Percentiles rank a stretch among this genome's conserved stretches.
phyloP scores from a whole-genome alignment of 2,329 filamentous ascomycete genomes.

The Pseudohalonectria lignicola region DNA sequence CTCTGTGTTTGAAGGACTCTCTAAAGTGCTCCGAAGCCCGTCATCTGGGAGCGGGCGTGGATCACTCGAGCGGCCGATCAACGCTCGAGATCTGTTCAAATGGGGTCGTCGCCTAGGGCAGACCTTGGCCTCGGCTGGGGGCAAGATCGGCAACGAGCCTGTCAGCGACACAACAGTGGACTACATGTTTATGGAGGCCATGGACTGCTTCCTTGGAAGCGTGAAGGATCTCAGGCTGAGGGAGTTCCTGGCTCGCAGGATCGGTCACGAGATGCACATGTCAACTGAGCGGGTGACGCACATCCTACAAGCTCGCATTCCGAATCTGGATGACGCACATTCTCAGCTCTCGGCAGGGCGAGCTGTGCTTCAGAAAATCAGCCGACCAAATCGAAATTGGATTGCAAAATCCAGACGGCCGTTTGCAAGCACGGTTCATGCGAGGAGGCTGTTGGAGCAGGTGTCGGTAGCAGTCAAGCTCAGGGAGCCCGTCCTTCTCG shows the following conservation, averaged over 20 bases:
- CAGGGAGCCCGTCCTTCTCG: conserved; percentile 81
- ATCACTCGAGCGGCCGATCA: conserved; percentile 34
- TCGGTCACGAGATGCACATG: conserved; percentile 81
- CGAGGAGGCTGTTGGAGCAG: conserved; percentile 76
- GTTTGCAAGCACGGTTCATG: conserved; percentile 84
- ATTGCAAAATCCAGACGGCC: conserved; percentile 45
- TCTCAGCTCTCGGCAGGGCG: conserved; percentile 54
- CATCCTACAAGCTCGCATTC: conserved; percentile 62
- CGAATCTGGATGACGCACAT: conserved; percentile 53
- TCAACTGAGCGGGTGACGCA: conserved; percentile 72
- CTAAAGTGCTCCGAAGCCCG: conserved; percentile 25
- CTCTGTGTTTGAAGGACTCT: conserved; percentile 44
- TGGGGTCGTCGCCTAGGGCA: conserved; percentile 72
- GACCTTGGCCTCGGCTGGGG: conserved; percentile 48
- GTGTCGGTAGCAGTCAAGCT: conserved; percentile 73
- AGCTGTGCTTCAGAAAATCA: conserved; percentile 49
- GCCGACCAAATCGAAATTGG: conserved; percentile 35
- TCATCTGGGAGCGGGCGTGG: conserved; percentile 19
- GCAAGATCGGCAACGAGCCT: conserved; percentile 56
- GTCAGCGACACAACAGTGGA: conserved; percentile 64
- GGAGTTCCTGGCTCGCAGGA: conserved; percentile 49
- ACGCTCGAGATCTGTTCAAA: conserved; percentile 68
- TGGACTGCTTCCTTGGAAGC: conserved; percentile 85
- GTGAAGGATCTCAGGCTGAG: conserved; percentile 56
- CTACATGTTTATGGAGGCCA: conserved; percentile 84